Evolutionary conservation across 768 basidiomycete genomes (phyloP), one percentile per base, ranked within the genome.

Genomic region (Naganishia vaughanmartiniae): DNA sequence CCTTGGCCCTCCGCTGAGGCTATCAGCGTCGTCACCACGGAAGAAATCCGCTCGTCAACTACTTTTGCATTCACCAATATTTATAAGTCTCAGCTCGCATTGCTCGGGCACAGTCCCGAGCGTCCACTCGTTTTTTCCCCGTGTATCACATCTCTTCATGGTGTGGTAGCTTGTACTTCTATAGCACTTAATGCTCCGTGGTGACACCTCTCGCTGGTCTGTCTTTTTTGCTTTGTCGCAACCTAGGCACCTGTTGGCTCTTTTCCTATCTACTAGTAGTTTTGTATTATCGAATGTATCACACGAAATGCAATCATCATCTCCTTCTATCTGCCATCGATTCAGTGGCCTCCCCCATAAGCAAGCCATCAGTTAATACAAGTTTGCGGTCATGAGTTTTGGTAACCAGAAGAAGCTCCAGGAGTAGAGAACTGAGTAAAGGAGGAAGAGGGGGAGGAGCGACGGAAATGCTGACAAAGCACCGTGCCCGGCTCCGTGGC

Each of bases 211-310:
- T 58, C 57, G 24, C 60, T 63, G 39, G 39, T 34, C 34, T 58
- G 34, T 63, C 39, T 63, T 28, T 42, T 42, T 42, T 19, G n/a
- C n/a, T 63, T 42, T 14, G 12, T 11, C 17, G 34, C 34, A 42
- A 17, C 17, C 17, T 26, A 63, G 60, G 60, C 39, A 7, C 28
- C 30, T 12, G 36, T 63, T 36, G 39, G 21, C n/a, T 15, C 15
- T 42, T 63, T 63, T 17, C 39, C 24, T n/a, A 26, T 63, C 39
- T 45, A 63, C n/a, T 42, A 51, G 48, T 51, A 24, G 48, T 12
- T 51, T 63, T 63, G 60, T 63, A 63, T 46, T 24, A 36, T 63
- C 26, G 39, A 63, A 63, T 63, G 60, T 63, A 63, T 45, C 60
- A 63, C 60, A 63, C n/a, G 60, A 42, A 42, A 63, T 63, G 60